Percentiles rank a stretch among this genome's conserved stretches.
These are phyloP conservation scores for Mrakia frigida DNA, from an alignment of 768 basidiomycete species.

Conservation along the genomic window DNA sequence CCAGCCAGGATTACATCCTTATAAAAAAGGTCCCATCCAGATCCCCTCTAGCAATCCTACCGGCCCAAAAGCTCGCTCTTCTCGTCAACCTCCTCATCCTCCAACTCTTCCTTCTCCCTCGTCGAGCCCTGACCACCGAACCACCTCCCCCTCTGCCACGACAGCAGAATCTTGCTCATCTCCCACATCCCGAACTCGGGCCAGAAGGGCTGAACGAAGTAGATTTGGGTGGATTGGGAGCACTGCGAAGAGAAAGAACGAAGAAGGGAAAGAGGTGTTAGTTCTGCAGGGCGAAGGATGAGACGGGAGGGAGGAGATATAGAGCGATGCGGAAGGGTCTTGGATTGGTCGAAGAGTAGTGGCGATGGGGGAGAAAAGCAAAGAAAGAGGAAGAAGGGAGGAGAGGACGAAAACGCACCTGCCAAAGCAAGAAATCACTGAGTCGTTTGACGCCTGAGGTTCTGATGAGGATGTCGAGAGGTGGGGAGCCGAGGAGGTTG, in stretches of 20 bases:
- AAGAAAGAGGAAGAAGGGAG: background rate
- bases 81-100: background rate
- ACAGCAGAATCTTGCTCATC: constrained; percentile 77
- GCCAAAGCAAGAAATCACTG: constrained; percentile 91
- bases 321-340: no score
- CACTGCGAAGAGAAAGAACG: background rate
- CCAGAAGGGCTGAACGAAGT: constrained; percentile 82
- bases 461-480: constrained; percentile 81
- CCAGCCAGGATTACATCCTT: no score
- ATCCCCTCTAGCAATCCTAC: no score
- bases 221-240: constrained; percentile 72
- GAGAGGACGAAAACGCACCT: constrained; percentile 54
- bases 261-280: background rate
- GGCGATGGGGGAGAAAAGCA: background rate
- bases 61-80: background rate
- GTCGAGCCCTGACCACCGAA: background rate
- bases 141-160: constrained; percentile 66
- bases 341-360: no score
- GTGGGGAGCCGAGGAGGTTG: constrained; percentile 47
- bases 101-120: constrained; percentile 27
- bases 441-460: constrained; percentile 85
- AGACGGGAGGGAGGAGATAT: background rate
- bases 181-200: constrained; percentile 85
- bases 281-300: background rate
- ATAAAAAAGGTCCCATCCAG: no score